A percentile compares a stretch with the other conserved stretches of the same genome.
These are phyloP conservation scores for Scedosporium minutisporum DNA, from an alignment of 2,329 filamentous ascomycete species.

Conservation along the genomic window DNA sequence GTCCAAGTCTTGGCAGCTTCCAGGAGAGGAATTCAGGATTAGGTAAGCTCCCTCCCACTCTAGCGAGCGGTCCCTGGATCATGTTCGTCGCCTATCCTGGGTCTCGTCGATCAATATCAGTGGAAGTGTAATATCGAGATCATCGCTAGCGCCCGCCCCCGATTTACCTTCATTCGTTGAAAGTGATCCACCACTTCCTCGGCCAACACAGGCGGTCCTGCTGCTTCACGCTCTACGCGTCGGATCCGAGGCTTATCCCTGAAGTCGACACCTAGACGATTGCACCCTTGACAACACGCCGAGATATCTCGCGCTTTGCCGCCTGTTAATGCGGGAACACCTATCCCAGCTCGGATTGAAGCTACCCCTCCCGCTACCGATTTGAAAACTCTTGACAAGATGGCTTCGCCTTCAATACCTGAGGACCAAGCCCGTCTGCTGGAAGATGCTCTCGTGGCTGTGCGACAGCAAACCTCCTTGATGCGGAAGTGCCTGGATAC, in stretches of 20 bases:
- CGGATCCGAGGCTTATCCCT: not conserved
- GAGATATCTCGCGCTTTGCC: not conserved
- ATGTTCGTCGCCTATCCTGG: not conserved
- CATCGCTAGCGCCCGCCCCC: constrained; percentile 1
- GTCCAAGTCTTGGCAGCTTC: not conserved
- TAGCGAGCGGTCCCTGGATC: not conserved
- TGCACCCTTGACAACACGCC: not conserved
- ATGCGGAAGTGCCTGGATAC: constrained; percentile 98
- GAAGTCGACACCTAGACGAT: not conserved
- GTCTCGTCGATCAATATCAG: not conserved
- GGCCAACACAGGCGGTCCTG: not conserved
- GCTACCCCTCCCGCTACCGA: not conserved
- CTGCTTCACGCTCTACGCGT: not conserved
- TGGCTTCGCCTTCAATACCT: constrained; percentile 50
- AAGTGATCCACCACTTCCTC: not conserved
- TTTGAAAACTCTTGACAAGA: constrained; percentile 11
- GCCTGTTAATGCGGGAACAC: not conserved
- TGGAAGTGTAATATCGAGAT: constrained; percentile 3
- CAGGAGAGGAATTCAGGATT: not conserved
- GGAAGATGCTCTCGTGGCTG: constrained; percentile 91
- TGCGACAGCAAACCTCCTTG: constrained; percentile 90
- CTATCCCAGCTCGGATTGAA: not conserved
- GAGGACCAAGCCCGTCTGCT: constrained; percentile 86
- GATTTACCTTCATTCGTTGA: not conserved
- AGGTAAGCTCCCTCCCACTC: not conserved